Evolutionary conservation across 441 rosid genomes (phyloP).

Genomic region (Gossypium schwendimanii): DNA sequence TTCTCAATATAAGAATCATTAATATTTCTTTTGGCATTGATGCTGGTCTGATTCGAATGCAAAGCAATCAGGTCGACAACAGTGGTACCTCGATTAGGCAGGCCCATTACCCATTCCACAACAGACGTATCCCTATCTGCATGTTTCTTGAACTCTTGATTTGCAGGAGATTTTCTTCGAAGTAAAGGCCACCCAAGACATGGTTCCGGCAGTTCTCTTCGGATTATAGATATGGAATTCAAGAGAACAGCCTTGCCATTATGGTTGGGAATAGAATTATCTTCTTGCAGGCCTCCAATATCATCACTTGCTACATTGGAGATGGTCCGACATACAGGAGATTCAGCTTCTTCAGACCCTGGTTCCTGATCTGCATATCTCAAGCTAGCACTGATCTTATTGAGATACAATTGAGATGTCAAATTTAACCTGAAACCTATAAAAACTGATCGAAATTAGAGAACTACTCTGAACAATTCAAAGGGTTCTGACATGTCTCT

Average conservation of each 20-base stretch:
- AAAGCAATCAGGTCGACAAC: background rate
- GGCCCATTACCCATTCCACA: conserved; percentile 19
- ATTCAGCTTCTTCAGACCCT: conserved; percentile 1
- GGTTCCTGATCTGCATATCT: conserved; percentile 4
- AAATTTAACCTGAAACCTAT: conserved; percentile 22
- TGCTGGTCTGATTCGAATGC: conserved; percentile 7
- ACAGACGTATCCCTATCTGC: conserved; percentile 12
- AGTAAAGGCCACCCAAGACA: conserved; percentile 28
- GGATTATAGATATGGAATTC: conserved; percentile 27
- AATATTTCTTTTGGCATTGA: background rate
- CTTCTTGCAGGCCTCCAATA: conserved; percentile 7
- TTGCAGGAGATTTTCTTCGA: background rate
- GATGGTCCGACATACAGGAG: background rate
- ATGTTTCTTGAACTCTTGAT: background rate
- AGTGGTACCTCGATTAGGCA: conserved; percentile 9
- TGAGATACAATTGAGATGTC: background rate
- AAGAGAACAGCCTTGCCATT: background rate
- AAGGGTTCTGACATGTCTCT: background rate
- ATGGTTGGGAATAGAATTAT: background rate
- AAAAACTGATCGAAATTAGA: background rate
- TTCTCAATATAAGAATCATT: background rate
- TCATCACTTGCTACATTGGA: conserved; percentile 11
- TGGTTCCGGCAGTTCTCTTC: conserved; percentile 30
- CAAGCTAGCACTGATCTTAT: background rate
- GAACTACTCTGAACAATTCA: background rate